These are phyloP conservation scores for Passiflora organensis DNA, from an alignment of 345 rosid genomes.

Conservation along the genomic window DNA sequence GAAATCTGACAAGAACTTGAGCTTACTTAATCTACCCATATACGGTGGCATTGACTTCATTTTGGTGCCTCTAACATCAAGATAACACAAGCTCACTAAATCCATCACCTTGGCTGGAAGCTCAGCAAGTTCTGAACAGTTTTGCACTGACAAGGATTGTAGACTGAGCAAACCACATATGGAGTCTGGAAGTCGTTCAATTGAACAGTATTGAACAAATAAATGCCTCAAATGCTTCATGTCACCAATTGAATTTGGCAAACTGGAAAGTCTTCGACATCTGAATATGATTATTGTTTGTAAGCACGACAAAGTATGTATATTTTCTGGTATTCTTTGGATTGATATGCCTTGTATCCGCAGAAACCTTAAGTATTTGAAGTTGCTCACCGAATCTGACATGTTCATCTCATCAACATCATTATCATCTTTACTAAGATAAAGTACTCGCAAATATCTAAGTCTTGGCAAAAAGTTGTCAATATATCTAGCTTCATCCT, in stretches of 20 bases:
- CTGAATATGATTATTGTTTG: background rate
- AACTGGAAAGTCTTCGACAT: background rate
- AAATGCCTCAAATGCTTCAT: background rate
- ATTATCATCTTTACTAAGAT: too few species aligned
- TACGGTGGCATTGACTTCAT: constrained; percentile 3
- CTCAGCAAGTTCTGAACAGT: background rate
- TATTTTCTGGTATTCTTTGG: background rate
- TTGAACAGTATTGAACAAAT: background rate
- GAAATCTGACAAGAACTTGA: constrained; percentile 2
- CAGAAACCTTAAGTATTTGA: background rate
- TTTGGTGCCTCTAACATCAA: background rate
- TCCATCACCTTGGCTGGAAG: background rate
- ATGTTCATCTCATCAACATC: too few species aligned
- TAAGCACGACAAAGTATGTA: background rate
- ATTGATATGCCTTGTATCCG: background rate
- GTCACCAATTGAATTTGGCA: constrained; percentile 3
- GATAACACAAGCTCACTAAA: background rate
- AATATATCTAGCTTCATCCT: background rate
- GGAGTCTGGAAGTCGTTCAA: background rate
- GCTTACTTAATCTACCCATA: constrained; percentile 3
- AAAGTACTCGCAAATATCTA: background rate
- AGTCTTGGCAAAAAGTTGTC: background rate
- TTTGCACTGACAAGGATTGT: background rate
- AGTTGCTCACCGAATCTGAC: background rate
- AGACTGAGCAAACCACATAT: background rate